Evolutionary conservation across 164 flowering plant genomes (phyloP).

Genomic region (Malania oleifera): DNA sequence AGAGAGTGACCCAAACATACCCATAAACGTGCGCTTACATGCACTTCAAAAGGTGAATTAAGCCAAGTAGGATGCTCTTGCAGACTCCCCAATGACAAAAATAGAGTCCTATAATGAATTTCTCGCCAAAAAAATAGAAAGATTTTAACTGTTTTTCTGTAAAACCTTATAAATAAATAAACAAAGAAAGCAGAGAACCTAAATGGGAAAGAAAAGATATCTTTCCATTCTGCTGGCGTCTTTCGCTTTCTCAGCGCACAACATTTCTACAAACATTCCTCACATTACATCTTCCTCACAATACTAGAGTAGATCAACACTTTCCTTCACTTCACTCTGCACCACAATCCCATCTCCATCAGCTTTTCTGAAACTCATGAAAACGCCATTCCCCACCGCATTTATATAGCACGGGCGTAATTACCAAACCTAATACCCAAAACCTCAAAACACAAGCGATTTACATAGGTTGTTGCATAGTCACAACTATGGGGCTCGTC

Average conservation of each 20-base stretch:
- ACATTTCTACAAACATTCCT: conserved; percentile 10
- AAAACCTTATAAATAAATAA: too few relatives aligned
- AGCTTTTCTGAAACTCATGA: conserved; percentile 22
- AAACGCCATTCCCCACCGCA: conserved; percentile 12
- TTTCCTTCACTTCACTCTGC: background rate
- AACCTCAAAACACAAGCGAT: background rate
- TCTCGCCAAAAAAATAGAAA: too few relatives aligned
- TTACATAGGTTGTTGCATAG: conserved; percentile 74
- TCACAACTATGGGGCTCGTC: conserved; percentile 72
- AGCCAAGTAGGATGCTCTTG: too few relatives aligned
- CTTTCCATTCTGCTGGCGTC: background rate
- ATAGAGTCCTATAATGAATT: too few relatives aligned
- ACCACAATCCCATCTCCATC: conserved; percentile 11
- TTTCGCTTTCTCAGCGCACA: conserved; percentile 1
- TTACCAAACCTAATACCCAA: conserved; percentile 1
- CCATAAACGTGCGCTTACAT: too few relatives aligned
- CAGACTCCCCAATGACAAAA: too few relatives aligned
- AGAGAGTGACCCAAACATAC: too few relatives aligned
- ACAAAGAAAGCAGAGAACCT: too few relatives aligned
- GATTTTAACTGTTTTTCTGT: too few relatives aligned
- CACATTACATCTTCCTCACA: background rate
- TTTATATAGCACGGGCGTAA: conserved; percentile 3
- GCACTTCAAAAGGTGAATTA: too few relatives aligned
- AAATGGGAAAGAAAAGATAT: background rate
- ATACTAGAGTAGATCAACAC: too few relatives aligned